Conservation (phyloP, 805 yeast species). For the Cyberlindnera maclurae region DNA sequence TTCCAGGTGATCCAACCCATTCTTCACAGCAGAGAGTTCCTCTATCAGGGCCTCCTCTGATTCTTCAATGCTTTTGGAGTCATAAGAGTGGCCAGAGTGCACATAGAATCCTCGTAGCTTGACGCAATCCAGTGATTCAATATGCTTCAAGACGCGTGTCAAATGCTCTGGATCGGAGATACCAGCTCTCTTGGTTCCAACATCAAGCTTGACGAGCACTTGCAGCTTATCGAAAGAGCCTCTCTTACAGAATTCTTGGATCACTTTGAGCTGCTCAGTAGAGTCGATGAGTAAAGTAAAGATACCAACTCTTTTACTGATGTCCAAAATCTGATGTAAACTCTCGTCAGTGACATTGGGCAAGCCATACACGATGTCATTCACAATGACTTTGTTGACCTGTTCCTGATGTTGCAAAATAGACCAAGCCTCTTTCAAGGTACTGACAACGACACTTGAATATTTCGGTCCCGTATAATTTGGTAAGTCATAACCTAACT, state of each 20-base stretch:
- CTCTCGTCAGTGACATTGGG: conserved; percentile 47
- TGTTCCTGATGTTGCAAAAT: conserved; percentile 28
- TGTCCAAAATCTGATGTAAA: conserved; percentile 39
- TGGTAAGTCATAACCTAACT: conserved; percentile 39
- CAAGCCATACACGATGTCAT: conserved; percentile 51
- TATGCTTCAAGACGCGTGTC: conserved; percentile 28
- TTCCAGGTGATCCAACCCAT: conserved; percentile 37
- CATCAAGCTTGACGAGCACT: conserved; percentile 58
- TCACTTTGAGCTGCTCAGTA: conserved; percentile 43
- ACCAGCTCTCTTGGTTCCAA: conserved; percentile 74
- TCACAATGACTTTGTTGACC: conserved; percentile 23
- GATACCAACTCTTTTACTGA: conserved; percentile 34
- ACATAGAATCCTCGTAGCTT: conserved; percentile 63
- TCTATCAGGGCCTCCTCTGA: conserved; percentile 44
- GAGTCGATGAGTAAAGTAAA: conserved; percentile 58
- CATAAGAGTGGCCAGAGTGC: conserved; percentile 75
- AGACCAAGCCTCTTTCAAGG: conserved; percentile 59
- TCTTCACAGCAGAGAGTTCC: conserved; percentile 51
- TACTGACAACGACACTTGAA: conserved; percentile 56
- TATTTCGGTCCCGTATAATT: conserved; percentile 28
- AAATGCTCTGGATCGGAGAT: conserved; percentile 28
- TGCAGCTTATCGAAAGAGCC: conserved; percentile 40
- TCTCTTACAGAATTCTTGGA: conserved; percentile 28
- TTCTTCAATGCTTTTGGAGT: conserved; percentile 34
- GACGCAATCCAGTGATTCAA: conserved; percentile 27